Evolutionary conservation across 2,329 filamentous ascomycete species (phyloP), one percentile per base, ranked within the genome.

Genomic region (Ophiocordyceps camponoti-rufipedis): DNA sequence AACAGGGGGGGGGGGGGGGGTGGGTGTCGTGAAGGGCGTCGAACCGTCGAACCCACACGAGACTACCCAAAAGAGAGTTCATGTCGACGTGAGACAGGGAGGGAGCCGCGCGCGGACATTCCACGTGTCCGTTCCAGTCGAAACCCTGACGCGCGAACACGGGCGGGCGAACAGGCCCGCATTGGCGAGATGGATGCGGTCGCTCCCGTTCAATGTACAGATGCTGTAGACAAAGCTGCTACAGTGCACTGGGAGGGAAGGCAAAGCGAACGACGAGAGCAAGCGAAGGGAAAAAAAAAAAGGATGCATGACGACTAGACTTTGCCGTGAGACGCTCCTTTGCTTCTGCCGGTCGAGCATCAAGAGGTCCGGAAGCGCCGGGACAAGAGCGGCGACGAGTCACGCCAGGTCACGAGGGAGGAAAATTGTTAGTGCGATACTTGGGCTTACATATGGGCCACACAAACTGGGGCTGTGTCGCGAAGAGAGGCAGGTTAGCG

Each of bases 391-490:
- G 35, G 9, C 35, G 35, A n/a, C 35, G 33, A 41, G 13, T 41
- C 18, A 8, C 28, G 42, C 6, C 29, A 48, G 44, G 50, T 55
- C 40, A 45, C 50, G 44, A 32, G 42, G 39, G 44, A 39, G 45
- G 44, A 43, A 55, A 62, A 63, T 62, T 64, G 61, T 64, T 64
- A 64, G 53, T 49, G 60, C 41, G 56, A 53, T 63, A 64, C 62
- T 52, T 63, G 45, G 23, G 23, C 23, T 45, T 46, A 14, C 40
- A 39, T 49, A 51, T 45, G 48, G 43, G 45, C 47, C 48, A 47
- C 43, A 44, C 41, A 46, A 23, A 43, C 51, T 52, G 50, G 50
- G 50, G 50, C 53, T 53, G 51, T 47, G 51, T 50, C 46, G 50
- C 50, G 51, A 54, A 46, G 54, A 5, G 14, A 7, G 7, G 35